phyloP scores from a whole-genome alignment of 257 asterid genomes.

The Rhazya stricta region DNA sequence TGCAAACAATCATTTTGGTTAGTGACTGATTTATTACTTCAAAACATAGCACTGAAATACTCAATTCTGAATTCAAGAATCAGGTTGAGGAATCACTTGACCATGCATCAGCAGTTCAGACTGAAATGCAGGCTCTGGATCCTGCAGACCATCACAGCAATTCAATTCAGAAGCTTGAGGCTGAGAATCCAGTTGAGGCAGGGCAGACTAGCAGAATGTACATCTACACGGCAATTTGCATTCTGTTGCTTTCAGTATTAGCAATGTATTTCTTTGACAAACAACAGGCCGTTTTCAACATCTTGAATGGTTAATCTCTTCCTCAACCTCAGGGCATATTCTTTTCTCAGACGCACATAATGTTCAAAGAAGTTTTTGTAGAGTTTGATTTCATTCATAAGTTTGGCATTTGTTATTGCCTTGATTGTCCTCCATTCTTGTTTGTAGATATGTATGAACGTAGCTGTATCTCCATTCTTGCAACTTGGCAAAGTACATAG shows the following conservation, averaged over 20 bases:
- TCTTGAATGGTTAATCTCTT: constrained; percentile 14
- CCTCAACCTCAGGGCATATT: background rate
- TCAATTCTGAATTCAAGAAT: constrained; percentile 7
- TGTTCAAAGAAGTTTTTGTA: constrained; percentile 13
- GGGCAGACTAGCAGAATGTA: constrained; percentile 23
- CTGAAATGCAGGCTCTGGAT: constrained; percentile 20
- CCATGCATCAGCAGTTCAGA: constrained; percentile 18
- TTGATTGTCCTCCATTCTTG: background rate
- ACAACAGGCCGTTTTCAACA: constrained; percentile 13
- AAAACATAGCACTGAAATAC: background rate
- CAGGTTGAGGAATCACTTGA: constrained; percentile 42
- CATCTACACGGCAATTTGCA: constrained; percentile 30
- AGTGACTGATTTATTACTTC: background rate
- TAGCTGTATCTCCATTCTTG: background rate
- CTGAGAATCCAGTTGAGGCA: constrained; percentile 18
- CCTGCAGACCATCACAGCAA: constrained; percentile 16
- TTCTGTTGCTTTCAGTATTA: constrained; percentile 40
- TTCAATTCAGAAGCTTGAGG: constrained; percentile 24
- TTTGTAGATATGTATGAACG: constrained; percentile 12
- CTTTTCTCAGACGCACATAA: constrained; percentile 11
- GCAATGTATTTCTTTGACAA: constrained; percentile 36
- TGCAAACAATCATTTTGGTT: background rate
- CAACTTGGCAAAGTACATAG: background rate
- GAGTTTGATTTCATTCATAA: constrained; percentile 6
- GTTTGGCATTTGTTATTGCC: constrained; percentile 6